phyloP scores from a whole-genome alignment of 257 asterid genomes.

The Capsicum rhomboideum region DNA sequence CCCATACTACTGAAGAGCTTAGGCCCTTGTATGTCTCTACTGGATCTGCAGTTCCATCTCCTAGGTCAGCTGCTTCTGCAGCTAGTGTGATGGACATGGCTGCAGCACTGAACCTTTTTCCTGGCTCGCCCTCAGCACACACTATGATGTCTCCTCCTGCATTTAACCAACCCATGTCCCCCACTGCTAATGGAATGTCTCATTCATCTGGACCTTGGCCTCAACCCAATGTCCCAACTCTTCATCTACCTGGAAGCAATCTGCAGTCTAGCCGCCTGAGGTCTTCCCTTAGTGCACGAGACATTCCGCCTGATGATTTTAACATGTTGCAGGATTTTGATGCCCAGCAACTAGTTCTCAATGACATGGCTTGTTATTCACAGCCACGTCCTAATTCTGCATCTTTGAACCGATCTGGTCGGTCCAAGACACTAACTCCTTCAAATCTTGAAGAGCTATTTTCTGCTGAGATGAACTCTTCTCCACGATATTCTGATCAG shows the following conservation, averaged over 20 bases:
- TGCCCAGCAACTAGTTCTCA: slow-evolving; percentile 49
- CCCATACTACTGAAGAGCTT: slow-evolving; percentile 84
- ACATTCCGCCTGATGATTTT: slow-evolving; percentile 52
- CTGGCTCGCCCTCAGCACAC: slow-evolving; percentile 80
- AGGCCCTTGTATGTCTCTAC: slow-evolving; percentile 85
- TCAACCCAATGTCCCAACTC: slow-evolving; percentile 73
- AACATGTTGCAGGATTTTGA: slow-evolving; percentile 51
- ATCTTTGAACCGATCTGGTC: slow-evolving; percentile 40
- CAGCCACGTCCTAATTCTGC: slow-evolving; percentile 46
- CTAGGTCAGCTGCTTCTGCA: slow-evolving; percentile 65
- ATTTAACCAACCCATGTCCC: slow-evolving; percentile 64
- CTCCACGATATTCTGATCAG: slow-evolving; percentile 76
- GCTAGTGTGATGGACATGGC: slow-evolving; percentile 93
- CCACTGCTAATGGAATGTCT: slow-evolving; percentile 62
- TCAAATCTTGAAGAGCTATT: slow-evolving; percentile 92
- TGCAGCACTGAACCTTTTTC: slow-evolving; percentile 59
- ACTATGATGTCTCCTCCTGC: slow-evolving; percentile 66
- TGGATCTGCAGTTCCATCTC: slow-evolving; percentile 92
- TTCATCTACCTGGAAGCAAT: slow-evolving; percentile 83
- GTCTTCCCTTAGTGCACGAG: slow-evolving; percentile 84
- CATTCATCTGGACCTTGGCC: slow-evolving; percentile 63
- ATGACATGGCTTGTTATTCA: slow-evolving; percentile 52
- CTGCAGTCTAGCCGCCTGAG: slow-evolving; percentile 88
- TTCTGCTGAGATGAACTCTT: slow-evolving; percentile 56
- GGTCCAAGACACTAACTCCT: slow-evolving; percentile 61